Evolutionary conservation across 139 green algal genomes (phyloP).

Genomic region (Tetradesmus obliquus): DNA sequence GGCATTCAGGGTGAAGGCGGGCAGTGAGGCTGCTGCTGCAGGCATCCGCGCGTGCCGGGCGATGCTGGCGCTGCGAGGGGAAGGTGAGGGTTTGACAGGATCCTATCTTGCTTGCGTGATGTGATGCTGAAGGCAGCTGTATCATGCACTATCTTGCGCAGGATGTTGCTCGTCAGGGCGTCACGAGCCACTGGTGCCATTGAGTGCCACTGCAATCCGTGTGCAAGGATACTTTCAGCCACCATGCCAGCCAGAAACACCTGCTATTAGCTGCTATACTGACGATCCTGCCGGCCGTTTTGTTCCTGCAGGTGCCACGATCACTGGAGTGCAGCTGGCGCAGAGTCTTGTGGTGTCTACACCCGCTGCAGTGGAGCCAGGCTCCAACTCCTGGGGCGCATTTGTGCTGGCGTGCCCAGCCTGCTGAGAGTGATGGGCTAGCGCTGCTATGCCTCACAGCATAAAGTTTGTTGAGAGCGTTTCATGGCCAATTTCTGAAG

Average conservation of each 20-base stretch:
- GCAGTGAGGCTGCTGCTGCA: conserved; percentile 37
- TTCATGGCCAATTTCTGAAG: too few relatives aligned
- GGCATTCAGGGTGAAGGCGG: conserved; percentile 24
- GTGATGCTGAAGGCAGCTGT: too few relatives aligned
- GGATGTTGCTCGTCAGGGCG: too few relatives aligned
- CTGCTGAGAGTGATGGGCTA: background rate
- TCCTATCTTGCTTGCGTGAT: too few relatives aligned
- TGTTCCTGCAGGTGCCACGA: background rate
- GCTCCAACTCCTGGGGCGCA: conserved; percentile 21
- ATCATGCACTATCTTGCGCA: too few relatives aligned
- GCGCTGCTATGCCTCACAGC: too few relatives aligned
- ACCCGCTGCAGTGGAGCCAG: conserved; percentile 14
- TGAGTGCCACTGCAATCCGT: too few relatives aligned
- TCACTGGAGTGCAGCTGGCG: conserved; percentile 40
- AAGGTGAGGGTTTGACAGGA: background rate
- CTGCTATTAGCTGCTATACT: background rate
- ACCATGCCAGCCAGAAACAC: too few relatives aligned
- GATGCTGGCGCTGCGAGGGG: background rate
- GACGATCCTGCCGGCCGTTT: too few relatives aligned
- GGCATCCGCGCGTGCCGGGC: conserved; percentile 2
- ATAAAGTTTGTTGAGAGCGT: too few relatives aligned
- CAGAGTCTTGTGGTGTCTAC: background rate
- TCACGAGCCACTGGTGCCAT: too few relatives aligned
- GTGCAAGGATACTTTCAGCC: too few relatives aligned
- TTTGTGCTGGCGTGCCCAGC: conserved; percentile 30